These are phyloP conservation scores for Suhomyces tanzawaensis DNA, from an alignment of 805 yeast genomes.

Conservation along the genomic window DNA sequence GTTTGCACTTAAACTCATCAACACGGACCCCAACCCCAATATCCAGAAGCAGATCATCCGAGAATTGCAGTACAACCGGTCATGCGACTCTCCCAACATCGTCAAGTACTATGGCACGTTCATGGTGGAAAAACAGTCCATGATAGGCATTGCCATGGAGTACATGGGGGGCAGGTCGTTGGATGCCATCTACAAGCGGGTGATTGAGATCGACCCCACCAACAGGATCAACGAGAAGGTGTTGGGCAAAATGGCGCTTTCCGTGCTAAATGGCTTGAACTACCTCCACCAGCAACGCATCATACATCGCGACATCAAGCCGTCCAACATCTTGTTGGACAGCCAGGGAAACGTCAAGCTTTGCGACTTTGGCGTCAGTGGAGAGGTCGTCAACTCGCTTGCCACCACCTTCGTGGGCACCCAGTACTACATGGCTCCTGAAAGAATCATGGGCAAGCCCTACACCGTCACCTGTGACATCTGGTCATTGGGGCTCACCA, in stretches of 20 bases:
- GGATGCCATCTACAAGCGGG: constrained; percentile 84
- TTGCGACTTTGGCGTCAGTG: constrained; percentile 97
- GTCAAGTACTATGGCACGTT: constrained; percentile 94
- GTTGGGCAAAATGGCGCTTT: constrained; percentile 83
- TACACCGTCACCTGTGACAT: constrained; percentile 94
- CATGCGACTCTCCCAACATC: constrained; percentile 78
- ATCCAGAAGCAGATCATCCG: constrained; percentile 86
- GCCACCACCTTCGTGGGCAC: constrained; percentile 98
- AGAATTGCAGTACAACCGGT: constrained; percentile 83
- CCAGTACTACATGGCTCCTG: constrained; percentile 98
- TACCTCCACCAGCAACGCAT: constrained; percentile 85
- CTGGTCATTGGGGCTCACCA: constrained; percentile 92
- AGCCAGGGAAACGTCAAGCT: constrained; percentile 78
- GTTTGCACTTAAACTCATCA: constrained; percentile 80
- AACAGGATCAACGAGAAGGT: constrained; percentile 93
- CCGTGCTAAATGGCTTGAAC: constrained; percentile 79
- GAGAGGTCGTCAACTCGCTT: constrained; percentile 90
- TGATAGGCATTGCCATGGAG: constrained; percentile 95
- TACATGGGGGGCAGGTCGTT: constrained; percentile 91
- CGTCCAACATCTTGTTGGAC: constrained; percentile 85
- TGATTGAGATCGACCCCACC: constrained; percentile 58
- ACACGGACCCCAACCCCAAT: constrained; percentile 78
- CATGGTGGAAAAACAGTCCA: constrained; percentile 67
- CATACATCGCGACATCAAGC: constrained; percentile 94
- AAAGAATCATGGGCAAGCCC: constrained; percentile 91